Evolutionary conservation across 1,284 basidiomycete genomes (phyloP), one percentile per base, ranked within the genome.

Genomic region (Apiotrichum domesticum): DNA sequence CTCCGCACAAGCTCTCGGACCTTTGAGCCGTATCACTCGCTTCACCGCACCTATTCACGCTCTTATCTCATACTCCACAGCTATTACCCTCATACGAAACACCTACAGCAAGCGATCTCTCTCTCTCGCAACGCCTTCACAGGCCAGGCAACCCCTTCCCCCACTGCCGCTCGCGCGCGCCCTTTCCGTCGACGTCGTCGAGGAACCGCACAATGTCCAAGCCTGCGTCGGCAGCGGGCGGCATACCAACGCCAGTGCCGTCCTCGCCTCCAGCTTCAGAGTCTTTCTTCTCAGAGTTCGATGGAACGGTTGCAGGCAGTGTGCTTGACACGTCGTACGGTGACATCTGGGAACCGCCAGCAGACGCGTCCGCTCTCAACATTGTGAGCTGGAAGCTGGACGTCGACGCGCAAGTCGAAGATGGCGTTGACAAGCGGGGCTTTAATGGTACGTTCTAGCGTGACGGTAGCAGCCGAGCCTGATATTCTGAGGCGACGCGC

Each of bases 221-320:
- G 14, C 41, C 66, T 11, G 52, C 64, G 10, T 62, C 59, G 7
- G 50, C 53, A 42, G 39, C 45, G 45, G 42, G 35, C 51, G 47
- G 51, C 48, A 58, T 49, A 13, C 34, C 47, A 2, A 49, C 62
- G 29, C 71, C 72, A 0, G 67, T 60, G 2, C 67, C 68, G 6
- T 70, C 71, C 29, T 73, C 72, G 11, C 72, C 72, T 33, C 69
- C 67, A 32, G 66, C 69, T 4, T 73, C 72, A 35, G 73, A 75
- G 55, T 74, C 73, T 2, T 70, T 67, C 63, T 57, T 72, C 44
- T 75, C 73, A 8, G 73, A 75, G 34, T 54, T 73, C 6, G 73
- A 75, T 47, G 73, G 71, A n/a, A 72, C 70, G 4, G 71, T 70
- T 4, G n/a, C 47, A n/a, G 66, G 66, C 3, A 69, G 66, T 35